phyloP scores from a whole-genome alignment of 2,329 filamentous ascomycete species.

The Samsoniella hepiali region DNA sequence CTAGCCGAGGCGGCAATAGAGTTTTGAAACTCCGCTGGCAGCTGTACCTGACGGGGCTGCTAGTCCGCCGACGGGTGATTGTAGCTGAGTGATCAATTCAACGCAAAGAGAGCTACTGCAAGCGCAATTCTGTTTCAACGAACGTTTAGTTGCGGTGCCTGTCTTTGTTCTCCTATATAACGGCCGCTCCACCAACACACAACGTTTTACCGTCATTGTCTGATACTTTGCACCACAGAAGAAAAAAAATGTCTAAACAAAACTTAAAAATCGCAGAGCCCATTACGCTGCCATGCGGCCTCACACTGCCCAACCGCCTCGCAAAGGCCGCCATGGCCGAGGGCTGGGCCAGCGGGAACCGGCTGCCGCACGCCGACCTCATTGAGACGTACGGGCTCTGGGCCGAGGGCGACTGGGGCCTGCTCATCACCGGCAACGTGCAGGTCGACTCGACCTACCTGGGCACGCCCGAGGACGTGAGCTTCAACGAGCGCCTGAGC shows the following conservation, averaged over 20 bases:
- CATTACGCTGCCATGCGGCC: conserved; percentile 51
- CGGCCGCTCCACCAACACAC: not conserved
- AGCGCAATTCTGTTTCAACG: not conserved
- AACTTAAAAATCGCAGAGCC: conserved; percentile 29
- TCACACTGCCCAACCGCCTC: conserved; percentile 54
- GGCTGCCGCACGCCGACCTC: conserved; percentile 43
- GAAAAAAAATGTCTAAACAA: not conserved
- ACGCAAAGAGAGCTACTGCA: not conserved
- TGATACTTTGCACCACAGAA: no score
- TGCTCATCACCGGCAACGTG: conserved; percentile 51
- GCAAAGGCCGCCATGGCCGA: conserved; percentile 51
- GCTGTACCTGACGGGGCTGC: not conserved
- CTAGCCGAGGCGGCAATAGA: not conserved
- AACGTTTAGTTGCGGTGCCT: not conserved
- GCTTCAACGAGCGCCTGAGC: conserved; percentile 27
- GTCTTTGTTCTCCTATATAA: not conserved
- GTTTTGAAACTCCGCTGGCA: not conserved
- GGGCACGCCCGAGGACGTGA: conserved; percentile 34
- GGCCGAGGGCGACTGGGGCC: conserved; percentile 52
- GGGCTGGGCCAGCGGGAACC: conserved; percentile 36
- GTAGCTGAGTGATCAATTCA: not conserved
- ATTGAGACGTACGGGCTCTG: conserved; percentile 49
- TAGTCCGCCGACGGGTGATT: not conserved
- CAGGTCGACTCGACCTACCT: conserved; percentile 39
- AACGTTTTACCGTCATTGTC: not conserved